phyloP scores from a whole-genome alignment of 331 rosid species.

The Rosa hybrid region DNA sequence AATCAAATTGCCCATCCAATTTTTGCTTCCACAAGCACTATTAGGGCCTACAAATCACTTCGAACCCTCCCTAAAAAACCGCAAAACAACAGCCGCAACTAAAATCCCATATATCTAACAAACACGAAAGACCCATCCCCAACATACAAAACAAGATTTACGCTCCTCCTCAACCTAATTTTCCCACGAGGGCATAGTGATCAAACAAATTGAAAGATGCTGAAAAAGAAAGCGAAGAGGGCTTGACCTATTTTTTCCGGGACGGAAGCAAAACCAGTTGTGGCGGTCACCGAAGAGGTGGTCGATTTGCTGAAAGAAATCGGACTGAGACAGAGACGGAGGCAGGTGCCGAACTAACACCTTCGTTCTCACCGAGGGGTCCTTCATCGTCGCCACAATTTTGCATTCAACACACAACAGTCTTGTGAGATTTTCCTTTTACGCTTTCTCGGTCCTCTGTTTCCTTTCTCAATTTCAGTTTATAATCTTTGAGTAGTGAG shows the following conservation, averaged over 20 bases:
- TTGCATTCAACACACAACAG: background rate
- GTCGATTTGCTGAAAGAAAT: constrained; percentile 71
- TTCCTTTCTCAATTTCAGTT: background rate
- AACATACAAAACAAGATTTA: background rate
- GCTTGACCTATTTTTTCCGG: constrained; percentile 73
- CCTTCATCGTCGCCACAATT: constrained; percentile 57
- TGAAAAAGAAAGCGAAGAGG: background rate
- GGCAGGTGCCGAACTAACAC: constrained; percentile 88
- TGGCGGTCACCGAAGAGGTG: constrained; percentile 64
- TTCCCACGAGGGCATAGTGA: background rate
- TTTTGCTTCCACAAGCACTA: background rate
- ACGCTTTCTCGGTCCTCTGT: background rate
- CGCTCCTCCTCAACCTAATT: background rate
- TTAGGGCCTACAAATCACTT: too few relatives aligned
- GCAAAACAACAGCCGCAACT: background rate
- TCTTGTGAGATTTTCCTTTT: background rate
- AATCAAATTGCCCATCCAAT: background rate
- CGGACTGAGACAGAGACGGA: constrained; percentile 84
- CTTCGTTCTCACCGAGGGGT: constrained; percentile 62
- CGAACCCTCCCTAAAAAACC: background rate
- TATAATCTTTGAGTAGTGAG: too few relatives aligned
- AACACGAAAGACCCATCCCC: background rate
- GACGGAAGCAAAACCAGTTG: constrained; percentile 64
- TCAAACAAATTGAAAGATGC: background rate
- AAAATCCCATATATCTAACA: background rate